Evolutionary conservation across 768 basidiomycete species (phyloP), one percentile per base, ranked within the genome.

Genomic region (Leccinum aurantiacum): DNA sequence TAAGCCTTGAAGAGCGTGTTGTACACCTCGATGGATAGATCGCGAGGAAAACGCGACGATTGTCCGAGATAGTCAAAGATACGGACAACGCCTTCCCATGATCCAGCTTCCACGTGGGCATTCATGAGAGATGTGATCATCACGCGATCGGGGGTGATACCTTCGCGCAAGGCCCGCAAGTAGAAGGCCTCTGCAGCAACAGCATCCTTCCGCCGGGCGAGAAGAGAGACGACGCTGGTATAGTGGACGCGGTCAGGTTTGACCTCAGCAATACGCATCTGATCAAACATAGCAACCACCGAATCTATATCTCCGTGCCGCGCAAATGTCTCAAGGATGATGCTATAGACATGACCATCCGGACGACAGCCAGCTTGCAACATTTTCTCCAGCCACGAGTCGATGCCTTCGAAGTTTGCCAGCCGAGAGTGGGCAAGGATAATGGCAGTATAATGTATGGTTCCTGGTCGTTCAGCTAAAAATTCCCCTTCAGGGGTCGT

Each of bases 1-100:
- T 92, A 90, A 2, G 93, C 92, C 73, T 91, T 92, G 64, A 96
- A 76, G 25, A 97, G 79, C 25, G 85, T 85, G 71, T 93, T 93
- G 73, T 86, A 88, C 54, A 88, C 80, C 53, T 85, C 81, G 68
- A 89, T 80, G 46, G 82, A 77, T 41, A 86, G 75, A 54, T 76
- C 71, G 47, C 77, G 71, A 46, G 76, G 69, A 56, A 76, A 73
- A 56, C 64, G 53, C 11, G 69, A 67, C 29, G 77, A 69, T 37
- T 75, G 65, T 38, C 74, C 71, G 49, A 92, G 75, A 63, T 82
- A 85, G 63, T 88, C 83, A 67, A 89, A 96, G 13, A 85, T 76
- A 24, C 82, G 80, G 59, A 93, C 79, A 19, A 88, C 92, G 25
- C 86, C 86, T 49, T 76, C 72, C 92, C 93, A 97, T 11, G 87